Percentiles rank a stretch among this genome's conserved stretches.
phyloP scores from a whole-genome alignment of 139 green algal species.

The Volvox africanus region DNA sequence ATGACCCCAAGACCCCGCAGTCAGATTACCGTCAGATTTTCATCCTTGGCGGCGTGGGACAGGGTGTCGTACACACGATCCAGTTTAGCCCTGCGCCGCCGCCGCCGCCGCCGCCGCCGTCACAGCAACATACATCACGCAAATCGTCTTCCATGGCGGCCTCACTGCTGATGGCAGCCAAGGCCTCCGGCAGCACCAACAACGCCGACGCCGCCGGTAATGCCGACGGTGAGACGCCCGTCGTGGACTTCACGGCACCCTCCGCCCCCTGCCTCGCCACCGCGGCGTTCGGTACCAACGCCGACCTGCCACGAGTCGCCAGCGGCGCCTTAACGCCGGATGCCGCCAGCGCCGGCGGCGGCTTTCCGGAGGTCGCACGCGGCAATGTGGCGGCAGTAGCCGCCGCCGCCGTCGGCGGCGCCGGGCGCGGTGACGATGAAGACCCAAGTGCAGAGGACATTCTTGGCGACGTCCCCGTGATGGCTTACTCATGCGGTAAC shows the following conservation, averaged over 20 bases:
- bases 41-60: constrained; percentile 35
- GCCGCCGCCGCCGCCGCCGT: not conserved
- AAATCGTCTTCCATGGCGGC: not conserved
- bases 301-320: not conserved
- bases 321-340: not conserved
- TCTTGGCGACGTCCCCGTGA: not conserved
- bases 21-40: constrained; percentile 48
- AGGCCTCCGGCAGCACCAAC: not conserved
- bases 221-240: not conserved
- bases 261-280: not conserved
- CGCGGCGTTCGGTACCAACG: not conserved
- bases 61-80: constrained; percentile 18
- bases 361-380: not conserved
- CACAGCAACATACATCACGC: not conserved
- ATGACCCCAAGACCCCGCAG: constrained; percentile 48
- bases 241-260: constrained; percentile 3
- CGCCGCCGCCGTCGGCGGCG: not conserved
- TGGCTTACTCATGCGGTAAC: constrained; percentile 23
- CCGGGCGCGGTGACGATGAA: not conserved
- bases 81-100: constrained; percentile 13
- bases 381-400: not conserved
- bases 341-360: not conserved
- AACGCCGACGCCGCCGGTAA: not conserved
- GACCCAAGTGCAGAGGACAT: not conserved
- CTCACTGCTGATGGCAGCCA: not conserved